Base-by-base conservation (phyloP, 345 rosid genomes). In the Syzygium jambos region DNA sequence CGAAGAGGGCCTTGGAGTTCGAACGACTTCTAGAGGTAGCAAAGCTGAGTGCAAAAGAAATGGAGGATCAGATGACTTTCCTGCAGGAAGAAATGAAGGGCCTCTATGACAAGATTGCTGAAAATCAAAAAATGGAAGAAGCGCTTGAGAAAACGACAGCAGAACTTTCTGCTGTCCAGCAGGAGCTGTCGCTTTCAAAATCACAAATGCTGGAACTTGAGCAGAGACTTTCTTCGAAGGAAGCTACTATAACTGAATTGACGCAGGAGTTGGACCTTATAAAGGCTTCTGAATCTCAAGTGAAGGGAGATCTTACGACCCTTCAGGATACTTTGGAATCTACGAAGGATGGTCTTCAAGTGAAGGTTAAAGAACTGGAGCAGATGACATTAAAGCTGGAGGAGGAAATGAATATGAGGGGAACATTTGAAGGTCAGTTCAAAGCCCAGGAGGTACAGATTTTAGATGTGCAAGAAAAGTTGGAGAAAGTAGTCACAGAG, bases 21-120 rank as follows among this genome's bases (percentile, higher is more conserved):
- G 98, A 94, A 88, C 93, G 88, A 92, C 90, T 95, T 88, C 96
- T 96, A 89, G 93, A 94, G 86, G 92, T 87, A 38, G 93, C 96
- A 7, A 95, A 94, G 89, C 73, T 30, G 68, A 91, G 89, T 89
- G 92, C 93, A 59, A 93, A 94, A 88, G 95, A 90, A 87, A 91
- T 91, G 95, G 99, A 98, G 91, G 93, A 89, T 90, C 94, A 91
- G 85, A 89, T 93, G 92, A 91, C 89, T 85, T 34, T 92, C 59
- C 89, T 95, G 68, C 93, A 95, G 86, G 98, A 92, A 89, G 99
- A 98, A 88, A 90, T 96, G 89, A 93, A 94, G 89, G 93, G 93
- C 87, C 88, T 98, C 84, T 87, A 93, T 85, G 94, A 88, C 82
- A 95, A 94, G 92, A 89, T 92, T 86, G 91, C 94, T 51, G 99